Evolutionary conservation across 805 yeast genomes (phyloP).

Genomic region (Teunomyces tritomae): DNA sequence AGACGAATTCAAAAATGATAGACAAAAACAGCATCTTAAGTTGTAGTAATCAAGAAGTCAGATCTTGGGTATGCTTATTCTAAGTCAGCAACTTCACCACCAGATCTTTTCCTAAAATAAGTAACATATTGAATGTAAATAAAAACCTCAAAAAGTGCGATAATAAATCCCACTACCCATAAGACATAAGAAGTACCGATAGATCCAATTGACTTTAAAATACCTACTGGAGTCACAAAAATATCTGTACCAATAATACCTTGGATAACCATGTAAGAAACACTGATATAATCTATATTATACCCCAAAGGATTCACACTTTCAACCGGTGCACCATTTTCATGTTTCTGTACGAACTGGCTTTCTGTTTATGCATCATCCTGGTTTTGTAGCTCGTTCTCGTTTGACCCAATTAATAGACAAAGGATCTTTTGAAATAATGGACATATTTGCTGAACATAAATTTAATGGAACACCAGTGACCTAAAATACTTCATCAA

Average conservation of each 20-base stretch:
- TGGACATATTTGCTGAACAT: not conserved
- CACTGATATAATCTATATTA: conserved; percentile 37
- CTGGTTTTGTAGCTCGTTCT: not conserved
- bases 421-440: not conserved
- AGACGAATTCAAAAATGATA: conserved; percentile 34
- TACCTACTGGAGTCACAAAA: conserved; percentile 65
- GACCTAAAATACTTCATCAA: not conserved
- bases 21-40: conserved; percentile 38
- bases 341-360: conserved; percentile 14
- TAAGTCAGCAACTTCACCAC: conserved; percentile 38
- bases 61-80: conserved; percentile 39
- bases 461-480: not conserved
- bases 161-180: conserved; percentile 42
- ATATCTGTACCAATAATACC: conserved; percentile 78
- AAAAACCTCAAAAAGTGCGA: conserved; percentile 34
- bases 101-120: conserved; percentile 34
- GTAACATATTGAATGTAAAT: conserved; percentile 43
- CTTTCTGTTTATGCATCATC: conserved; percentile 5
- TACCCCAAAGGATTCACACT: conserved; percentile 36
- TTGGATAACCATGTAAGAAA: conserved; percentile 63
- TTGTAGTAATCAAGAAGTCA: conserved; percentile 31
- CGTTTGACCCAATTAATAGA: conserved; percentile 8
- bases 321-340: conserved; percentile 42
- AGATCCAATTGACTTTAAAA: conserved; percentile 46
- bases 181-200: conserved; percentile 43